A percentile compares a stretch with the other conserved stretches of the same genome.
phyloP scores from a whole-genome alignment of 192 early-diverging fungal species.

The Linnemannia elongata region DNA sequence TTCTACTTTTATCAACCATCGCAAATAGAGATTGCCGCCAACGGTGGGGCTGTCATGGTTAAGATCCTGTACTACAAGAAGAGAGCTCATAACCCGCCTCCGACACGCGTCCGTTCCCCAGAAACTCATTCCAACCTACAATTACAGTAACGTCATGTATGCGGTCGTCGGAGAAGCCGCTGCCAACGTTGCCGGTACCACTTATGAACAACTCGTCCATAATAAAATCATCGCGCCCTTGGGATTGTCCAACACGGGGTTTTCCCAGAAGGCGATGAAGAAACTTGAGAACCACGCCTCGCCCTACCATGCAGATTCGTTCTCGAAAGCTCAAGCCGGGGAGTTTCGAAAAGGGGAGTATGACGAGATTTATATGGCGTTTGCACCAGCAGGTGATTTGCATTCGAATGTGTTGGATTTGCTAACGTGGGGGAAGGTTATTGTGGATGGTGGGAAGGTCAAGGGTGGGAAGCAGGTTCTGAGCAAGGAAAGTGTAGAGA shows the following conservation, averaged over 20 bases:
- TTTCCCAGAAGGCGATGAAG: neutral
- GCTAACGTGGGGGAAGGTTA: conserved; percentile 1
- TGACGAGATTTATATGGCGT: conserved; percentile 2
- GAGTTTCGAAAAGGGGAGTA: neutral
- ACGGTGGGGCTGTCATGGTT: neutral
- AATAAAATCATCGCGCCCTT: neutral
- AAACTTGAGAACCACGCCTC: neutral
- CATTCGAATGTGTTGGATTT: conserved; percentile 26
- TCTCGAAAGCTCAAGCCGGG: neutral
- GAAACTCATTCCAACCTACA: neutral
- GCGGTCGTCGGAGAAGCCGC: conserved; percentile 9
- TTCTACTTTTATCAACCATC: neutral
- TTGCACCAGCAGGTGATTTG: conserved; percentile 5
- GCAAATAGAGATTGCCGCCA: neutral
- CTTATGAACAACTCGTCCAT: neutral
- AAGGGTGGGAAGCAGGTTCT: conserved; percentile 29
- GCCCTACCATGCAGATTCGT: neutral
- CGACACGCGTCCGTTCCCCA: neutral
- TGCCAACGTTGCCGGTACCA: neutral
- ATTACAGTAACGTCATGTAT: neutral
- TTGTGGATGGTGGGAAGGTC: conserved; percentile 8
- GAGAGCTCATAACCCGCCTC: neutral
- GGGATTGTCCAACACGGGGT: neutral
- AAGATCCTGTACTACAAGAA: neutral
- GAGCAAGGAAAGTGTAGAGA: conserved; percentile 6